A percentile compares a stretch with the other conserved stretches of the same genome.
Conservation (phyloP, 1,284 basidiomycete genomes). For the Puccinia sorghi region DNA sequence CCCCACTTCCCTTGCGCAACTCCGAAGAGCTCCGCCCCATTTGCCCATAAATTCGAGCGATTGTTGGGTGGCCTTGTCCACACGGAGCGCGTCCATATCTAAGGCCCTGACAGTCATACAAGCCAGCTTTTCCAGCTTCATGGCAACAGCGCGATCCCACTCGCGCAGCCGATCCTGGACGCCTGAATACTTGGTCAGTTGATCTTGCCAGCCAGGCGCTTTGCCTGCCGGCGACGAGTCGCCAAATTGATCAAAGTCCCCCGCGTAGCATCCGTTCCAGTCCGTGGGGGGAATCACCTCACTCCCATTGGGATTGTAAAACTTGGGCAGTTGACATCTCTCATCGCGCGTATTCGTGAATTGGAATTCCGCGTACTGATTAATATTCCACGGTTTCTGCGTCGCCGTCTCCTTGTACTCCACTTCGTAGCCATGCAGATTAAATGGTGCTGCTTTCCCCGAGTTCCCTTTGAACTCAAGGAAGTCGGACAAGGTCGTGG, state of each 20-base stretch:
- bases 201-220: slow-evolving; percentile 71
- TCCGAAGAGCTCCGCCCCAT: slow-evolving; percentile 51
- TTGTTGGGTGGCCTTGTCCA: slow-evolving; percentile 53
- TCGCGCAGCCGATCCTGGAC: slow-evolving; percentile 53
- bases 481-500: slow-evolving; percentile 84
- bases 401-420: slow-evolving; percentile 70
- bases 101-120: slow-evolving; percentile 52
- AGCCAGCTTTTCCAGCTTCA: slow-evolving; percentile 50
- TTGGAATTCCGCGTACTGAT: slow-evolving; percentile 76
- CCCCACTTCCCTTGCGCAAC: slow-evolving; percentile 49
- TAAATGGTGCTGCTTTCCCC: slow-evolving; percentile 77
- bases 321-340: slow-evolving; percentile 72
- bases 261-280: slow-evolving; percentile 70
- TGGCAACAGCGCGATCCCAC: slow-evolving; percentile 49
- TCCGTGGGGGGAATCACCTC: slow-evolving; percentile 62
- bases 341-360: slow-evolving; percentile 67
- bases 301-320: slow-evolving; percentile 74
- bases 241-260: slow-evolving; percentile 88
- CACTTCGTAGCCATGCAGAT: slow-evolving; percentile 70
- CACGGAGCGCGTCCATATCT: slow-evolving; percentile 52
- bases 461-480: slow-evolving; percentile 78
- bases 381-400: slow-evolving; percentile 79
- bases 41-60: slow-evolving; percentile 51
- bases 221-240: slow-evolving; percentile 95
- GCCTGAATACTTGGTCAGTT: slow-evolving; percentile 86